Conservation (phyloP, 441 rosid species). For the Macaranga tanarius region DNA sequence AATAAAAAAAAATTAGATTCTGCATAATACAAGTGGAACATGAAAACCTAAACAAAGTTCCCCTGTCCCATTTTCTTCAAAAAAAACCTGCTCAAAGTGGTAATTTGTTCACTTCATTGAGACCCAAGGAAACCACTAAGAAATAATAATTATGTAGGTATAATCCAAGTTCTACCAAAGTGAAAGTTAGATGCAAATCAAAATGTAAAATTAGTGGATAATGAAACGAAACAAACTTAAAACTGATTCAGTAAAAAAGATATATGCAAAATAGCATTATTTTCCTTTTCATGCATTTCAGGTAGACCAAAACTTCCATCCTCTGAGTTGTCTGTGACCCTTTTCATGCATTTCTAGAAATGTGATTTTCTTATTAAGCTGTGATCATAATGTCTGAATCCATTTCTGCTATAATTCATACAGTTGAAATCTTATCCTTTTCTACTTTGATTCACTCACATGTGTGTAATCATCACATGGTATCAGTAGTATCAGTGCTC, state of each 20-base stretch:
- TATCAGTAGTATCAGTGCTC: too few relatives aligned
- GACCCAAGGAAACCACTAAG: neutral
- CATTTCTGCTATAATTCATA: neutral
- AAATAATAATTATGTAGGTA: neutral
- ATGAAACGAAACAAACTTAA: neutral
- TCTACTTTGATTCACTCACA: neutral
- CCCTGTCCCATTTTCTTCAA: neutral
- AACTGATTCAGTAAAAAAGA: neutral
- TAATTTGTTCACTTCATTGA: neutral
- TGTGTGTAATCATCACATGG: neutral
- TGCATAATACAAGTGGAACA: neutral
- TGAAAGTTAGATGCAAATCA: constrained; percentile 1
- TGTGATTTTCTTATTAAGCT: neutral
- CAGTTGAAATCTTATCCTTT: neutral
- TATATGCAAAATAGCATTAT: neutral
- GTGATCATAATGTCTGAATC: neutral
- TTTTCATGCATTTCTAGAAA: neutral
- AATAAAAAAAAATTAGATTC: neutral
- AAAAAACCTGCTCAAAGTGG: neutral
- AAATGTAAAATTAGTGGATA: neutral
- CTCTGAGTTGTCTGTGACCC: too few relatives aligned
- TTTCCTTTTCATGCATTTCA: neutral
- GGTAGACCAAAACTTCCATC: neutral
- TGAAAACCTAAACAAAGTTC: neutral
- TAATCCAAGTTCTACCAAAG: neutral